These are phyloP conservation scores for Lobulomyces angularis DNA, from an alignment of 192 early-diverging fungal genomes.

Conservation along the genomic window DNA sequence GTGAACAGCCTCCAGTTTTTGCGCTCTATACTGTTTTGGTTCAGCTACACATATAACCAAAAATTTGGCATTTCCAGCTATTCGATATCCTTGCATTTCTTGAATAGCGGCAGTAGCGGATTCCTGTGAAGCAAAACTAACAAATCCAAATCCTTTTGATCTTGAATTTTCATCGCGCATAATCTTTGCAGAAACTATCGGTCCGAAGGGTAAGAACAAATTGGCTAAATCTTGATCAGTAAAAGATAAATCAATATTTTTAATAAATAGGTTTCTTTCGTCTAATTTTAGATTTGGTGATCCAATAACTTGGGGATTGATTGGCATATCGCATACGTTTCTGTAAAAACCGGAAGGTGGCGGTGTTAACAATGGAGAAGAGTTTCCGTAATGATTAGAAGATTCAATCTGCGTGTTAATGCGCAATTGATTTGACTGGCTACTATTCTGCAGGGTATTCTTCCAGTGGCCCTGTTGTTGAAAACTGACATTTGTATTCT, in stretches of 20 bases:
- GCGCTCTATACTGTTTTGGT: slow-evolving; percentile 30
- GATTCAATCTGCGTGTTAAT: neutral
- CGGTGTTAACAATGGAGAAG: neutral
- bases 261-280: slow-evolving; percentile 33
- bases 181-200: slow-evolving; percentile 29
- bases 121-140: slow-evolving; percentile 21
- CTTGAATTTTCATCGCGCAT: slow-evolving; percentile 29
- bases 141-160: slow-evolving; percentile 40
- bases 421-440: slow-evolving; percentile 2
- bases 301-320: neutral
- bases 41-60: slow-evolving; percentile 40
- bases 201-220: slow-evolving; percentile 26
- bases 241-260: slow-evolving; percentile 30
- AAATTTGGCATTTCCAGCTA: slow-evolving; percentile 15
- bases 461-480: neutral
- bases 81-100: slow-evolving; percentile 25
- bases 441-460: too few relatives aligned
- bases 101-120: slow-evolving; percentile 17
- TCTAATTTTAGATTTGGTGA: slow-evolving; percentile 11
- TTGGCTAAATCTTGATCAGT: slow-evolving; percentile 29
- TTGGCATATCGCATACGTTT: too few relatives aligned
- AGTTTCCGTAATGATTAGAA: neutral
- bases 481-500: too few relatives aligned
- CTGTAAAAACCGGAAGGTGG: slow-evolving; percentile 4
- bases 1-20: slow-evolving; percentile 23